Conservation (phyloP, 2,329 filamentous ascomycete genomes). For the Chalara sp. region DNA sequence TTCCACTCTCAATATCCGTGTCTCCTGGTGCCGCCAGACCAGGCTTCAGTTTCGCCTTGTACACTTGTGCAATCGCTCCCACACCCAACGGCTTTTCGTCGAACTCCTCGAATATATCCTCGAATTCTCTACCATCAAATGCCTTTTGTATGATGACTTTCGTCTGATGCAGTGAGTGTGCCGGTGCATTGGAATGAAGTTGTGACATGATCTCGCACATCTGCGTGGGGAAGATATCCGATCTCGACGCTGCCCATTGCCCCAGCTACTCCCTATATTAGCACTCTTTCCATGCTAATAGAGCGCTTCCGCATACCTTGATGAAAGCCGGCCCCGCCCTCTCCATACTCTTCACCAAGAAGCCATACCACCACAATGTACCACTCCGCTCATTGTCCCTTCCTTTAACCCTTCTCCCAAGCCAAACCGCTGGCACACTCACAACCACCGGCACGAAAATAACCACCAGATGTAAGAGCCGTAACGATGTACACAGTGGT, state of each 20-base stretch:
- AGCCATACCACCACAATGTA: constrained; percentile 90
- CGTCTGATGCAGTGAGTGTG: constrained; percentile 77
- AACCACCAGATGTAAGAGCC: constrained; percentile 79
- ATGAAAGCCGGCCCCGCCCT: constrained; percentile 92
- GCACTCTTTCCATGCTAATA: not conserved
- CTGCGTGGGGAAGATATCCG: constrained; percentile 91
- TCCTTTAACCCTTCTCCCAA: constrained; percentile 58
- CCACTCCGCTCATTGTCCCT: constrained; percentile 71
- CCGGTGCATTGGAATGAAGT: constrained; percentile 88
- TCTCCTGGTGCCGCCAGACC: constrained; percentile 62
- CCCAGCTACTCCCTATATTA: constrained; percentile 55
- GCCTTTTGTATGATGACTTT: constrained; percentile 73
- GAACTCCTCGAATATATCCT: constrained; percentile 95
- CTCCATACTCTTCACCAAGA: constrained; percentile 86
- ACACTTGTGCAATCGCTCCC: constrained; percentile 94
- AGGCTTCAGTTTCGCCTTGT: constrained; percentile 85
- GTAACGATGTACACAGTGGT: constrained; percentile 75
- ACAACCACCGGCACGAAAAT: constrained; percentile 90
- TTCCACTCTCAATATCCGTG: constrained; percentile 44
- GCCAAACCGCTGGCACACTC: constrained; percentile 72
- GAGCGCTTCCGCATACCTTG: constrained; percentile 53
- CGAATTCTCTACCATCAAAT: constrained; percentile 72
- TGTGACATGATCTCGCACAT: constrained; percentile 93
- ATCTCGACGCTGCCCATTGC: constrained; percentile 95
- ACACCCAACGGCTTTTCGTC: constrained; percentile 84